Conservation (phyloP, 768 basidiomycete species). For the Amanita phalloides region DNA sequence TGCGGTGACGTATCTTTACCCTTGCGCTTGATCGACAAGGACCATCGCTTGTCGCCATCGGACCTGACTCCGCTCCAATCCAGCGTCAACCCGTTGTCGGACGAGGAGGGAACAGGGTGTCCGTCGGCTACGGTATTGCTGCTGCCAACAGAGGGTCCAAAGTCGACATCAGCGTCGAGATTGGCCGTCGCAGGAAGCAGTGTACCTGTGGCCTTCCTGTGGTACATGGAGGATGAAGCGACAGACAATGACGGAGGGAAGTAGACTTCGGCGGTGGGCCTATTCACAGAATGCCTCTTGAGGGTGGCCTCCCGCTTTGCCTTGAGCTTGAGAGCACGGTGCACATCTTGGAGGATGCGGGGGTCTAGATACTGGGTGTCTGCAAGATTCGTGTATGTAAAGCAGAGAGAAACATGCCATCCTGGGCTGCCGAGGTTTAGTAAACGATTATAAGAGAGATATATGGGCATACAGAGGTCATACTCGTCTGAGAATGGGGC, state of each 20-base stretch:
- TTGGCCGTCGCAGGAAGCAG: not conserved
- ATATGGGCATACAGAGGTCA: slow-evolving; percentile 44
- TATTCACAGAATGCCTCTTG: slow-evolving; percentile 13
- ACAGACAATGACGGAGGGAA: not conserved
- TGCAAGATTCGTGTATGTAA: not conserved
- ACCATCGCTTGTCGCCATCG: slow-evolving; percentile 59
- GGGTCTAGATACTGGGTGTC: slow-evolving; percentile 39
- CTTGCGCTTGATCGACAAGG: slow-evolving; percentile 47
- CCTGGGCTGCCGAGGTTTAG: slow-evolving; percentile 41
- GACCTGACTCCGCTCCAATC: slow-evolving; percentile 58
- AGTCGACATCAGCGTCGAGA: slow-evolving; percentile 7
- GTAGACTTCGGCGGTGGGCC: slow-evolving; percentile 8
- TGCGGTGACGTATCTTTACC: slow-evolving; percentile 38
- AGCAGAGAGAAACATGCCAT: slow-evolving; percentile 38
- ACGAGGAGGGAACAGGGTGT: slow-evolving; percentile 64
- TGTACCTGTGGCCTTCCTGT: not conserved
- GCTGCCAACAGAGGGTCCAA: slow-evolving; percentile 10
- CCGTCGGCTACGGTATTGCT: slow-evolving; percentile 30
- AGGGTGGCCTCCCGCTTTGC: slow-evolving; percentile 61
- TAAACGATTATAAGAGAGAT: not conserved
- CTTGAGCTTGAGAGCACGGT: slow-evolving; percentile 63
- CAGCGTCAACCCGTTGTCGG: slow-evolving; percentile 57
- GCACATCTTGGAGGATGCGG: slow-evolving; percentile 71
- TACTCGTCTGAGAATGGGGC: slow-evolving; percentile 39
- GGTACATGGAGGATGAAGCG: not conserved